A percentile compares a stretch with the other conserved stretches of the same genome.
phyloP scores from a whole-genome alignment of 2,329 filamentous ascomycete genomes.

The Penicillium sp. region DNA sequence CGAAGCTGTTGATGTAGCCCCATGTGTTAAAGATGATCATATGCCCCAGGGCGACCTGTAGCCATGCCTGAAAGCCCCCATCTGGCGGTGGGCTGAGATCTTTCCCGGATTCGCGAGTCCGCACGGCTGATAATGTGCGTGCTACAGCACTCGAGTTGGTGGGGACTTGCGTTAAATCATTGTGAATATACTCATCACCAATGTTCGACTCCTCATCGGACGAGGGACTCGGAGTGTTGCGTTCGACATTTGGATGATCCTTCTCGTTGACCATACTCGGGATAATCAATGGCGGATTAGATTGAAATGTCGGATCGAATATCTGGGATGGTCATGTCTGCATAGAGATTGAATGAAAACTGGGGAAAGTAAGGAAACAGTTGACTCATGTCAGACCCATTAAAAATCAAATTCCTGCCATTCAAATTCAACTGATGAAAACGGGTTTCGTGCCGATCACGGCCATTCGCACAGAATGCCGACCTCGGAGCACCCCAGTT shows the following conservation, averaged over 20 bases:
- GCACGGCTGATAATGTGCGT: conserved; percentile 38
- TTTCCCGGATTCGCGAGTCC: conserved; percentile 38
- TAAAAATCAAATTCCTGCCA: not conserved
- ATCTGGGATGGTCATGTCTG: conserved; percentile 1
- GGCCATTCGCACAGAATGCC: conserved; percentile 23
- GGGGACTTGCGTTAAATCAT: conserved; percentile 21
- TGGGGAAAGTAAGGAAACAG: not conserved
- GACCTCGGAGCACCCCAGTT: conserved; percentile 4
- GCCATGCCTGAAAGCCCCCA: conserved; percentile 58
- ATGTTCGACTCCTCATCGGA: conserved; percentile 23
- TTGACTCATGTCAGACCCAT: conserved; percentile 9
- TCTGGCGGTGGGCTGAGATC: conserved; percentile 46
- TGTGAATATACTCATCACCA: conserved; percentile 6
- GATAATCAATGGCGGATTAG: not conserved
- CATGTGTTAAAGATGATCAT: conserved; percentile 60
- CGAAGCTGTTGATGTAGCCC: conserved; percentile 57
- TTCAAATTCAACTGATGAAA: not conserved
- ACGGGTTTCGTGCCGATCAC: conserved; percentile 18
- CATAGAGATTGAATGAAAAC: not conserved
- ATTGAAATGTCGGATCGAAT: not conserved
- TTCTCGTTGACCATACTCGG: not conserved
- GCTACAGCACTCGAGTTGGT: conserved; percentile 30
- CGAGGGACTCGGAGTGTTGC: conserved; percentile 4
- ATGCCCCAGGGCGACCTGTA: conserved; percentile 55
- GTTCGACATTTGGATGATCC: conserved; percentile 2